Evolutionary conservation across 2,329 filamentous ascomycete genomes (phyloP), one percentile per base, ranked within the genome.

Genomic region (Cladophialophora bantiana): DNA sequence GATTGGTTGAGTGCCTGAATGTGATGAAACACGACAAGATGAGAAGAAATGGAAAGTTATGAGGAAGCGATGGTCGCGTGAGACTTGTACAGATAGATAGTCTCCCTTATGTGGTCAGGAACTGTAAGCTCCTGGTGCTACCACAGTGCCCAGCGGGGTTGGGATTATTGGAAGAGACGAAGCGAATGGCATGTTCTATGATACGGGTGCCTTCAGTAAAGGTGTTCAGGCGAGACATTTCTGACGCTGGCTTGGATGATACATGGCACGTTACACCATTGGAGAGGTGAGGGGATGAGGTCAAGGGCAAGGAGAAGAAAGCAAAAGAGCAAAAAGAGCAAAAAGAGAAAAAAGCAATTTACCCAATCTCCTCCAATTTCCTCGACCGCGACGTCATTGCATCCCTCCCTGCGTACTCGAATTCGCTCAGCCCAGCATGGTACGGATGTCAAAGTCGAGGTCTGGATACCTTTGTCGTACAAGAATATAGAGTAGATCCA

Each of bases 1-100:
- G 86, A 89, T 67, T 90, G 88, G 88, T 76, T 90, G 71, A 68
- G 56, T 35, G 45, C 35, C 7, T 50, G 15, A 50, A 40, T 40
- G 5, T 50, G 42, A 38, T 42, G 18, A 42, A 10, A 31, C 36
- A 20, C 45, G 45, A 34, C 42, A 54, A 38, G 5, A 60, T 13
- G 40, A 50, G n/a, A 12, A 35, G 45, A 50, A 13, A 26, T 31
- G 40, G 18, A 31, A 26, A 20, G 20, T 10, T 18, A 18, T 9
- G 45, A 31, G 9, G 45, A 31, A 3, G 3, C 9, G 45, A 50
- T 50, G 26, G 45, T 31, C 7, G 20, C 7, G 2, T 50, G 20
- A 6, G 42, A 20, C n/a, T 48, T 7, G 26, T 26, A 26, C 26
- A 26, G 26, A 26, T 26, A 26, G 26, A 26, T 26, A 26, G 26